Conservation (phyloP, 768 basidiomycete genomes). For the Brasilioporus rufonigricans region DNA sequence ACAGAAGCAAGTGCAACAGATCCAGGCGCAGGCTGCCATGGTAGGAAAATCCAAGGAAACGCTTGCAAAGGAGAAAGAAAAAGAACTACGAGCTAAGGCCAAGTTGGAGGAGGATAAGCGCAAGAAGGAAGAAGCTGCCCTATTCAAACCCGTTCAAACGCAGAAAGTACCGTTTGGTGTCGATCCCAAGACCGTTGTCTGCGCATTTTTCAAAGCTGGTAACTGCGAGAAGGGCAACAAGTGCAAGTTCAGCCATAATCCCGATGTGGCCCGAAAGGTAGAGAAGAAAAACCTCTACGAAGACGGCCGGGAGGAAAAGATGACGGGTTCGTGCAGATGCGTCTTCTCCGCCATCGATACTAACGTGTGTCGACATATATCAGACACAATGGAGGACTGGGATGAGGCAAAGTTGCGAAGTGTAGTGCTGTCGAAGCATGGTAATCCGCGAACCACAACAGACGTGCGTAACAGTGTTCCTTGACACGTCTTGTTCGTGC, state of each 20-base stretch:
- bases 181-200: conserved; percentile 93
- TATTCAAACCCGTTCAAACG: conserved; percentile 74
- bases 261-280: conserved; percentile 84
- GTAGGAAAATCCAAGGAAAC: conserved; percentile 78
- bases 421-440: conserved; percentile 86
- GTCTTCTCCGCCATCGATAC: background rate
- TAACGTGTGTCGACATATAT: conserved; percentile 1
- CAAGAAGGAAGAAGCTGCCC: conserved; percentile 78
- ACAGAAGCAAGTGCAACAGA: conserved; percentile 75
- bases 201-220: conserved; percentile 90
- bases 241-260: conserved; percentile 97
- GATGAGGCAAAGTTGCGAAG: conserved; percentile 88
- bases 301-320: conserved; percentile 81
- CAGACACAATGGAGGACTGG: conserved; percentile 98
- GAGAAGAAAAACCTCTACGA: conserved; percentile 96
- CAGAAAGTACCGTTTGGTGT: conserved; percentile 95
- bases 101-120: conserved; percentile 81
- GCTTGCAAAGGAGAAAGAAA: conserved; percentile 86
- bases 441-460: conserved; percentile 89
- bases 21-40: conserved; percentile 72
- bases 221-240: conserved; percentile 90
- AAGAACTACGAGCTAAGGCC: conserved; percentile 68
- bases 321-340: conserved; percentile 49
- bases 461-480: conserved; percentile 54
- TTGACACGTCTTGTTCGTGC: conserved; percentile 8